Evolutionary conservation across 2,329 filamentous ascomycete species (phyloP), one percentile per base, ranked within the genome.

Genomic region (Alternaria arborescens): DNA sequence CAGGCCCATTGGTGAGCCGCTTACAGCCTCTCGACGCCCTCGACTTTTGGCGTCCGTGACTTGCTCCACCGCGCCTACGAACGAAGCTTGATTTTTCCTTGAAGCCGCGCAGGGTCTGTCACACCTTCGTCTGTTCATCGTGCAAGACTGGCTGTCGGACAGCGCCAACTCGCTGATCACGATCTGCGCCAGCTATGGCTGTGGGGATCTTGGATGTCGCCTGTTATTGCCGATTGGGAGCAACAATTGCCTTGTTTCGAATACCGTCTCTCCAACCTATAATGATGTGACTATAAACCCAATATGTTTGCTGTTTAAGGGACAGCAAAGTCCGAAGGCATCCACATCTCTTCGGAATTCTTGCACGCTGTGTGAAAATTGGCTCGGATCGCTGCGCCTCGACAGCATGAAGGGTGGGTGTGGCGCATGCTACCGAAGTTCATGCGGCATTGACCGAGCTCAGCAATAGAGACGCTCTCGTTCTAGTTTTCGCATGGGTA

Each of bases 1-100:
- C 16, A 42, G 61, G 41, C 64, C 69, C 55, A 77, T 77, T 77
- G 75, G 75, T 64, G 59, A 61, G 44, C 62, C 61, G 52, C 60
- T 43, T 46, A 32, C 42, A 12, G 42, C 42, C 43, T 46, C n/a
- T 46, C 43, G 43, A 41, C 14, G 48, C 48, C n/a, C n/a, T n/a
- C n/a, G n/a, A n/a, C n/a, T n/a, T n/a, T n/a, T n/a, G n/a, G 48
- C 22, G 34, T 52, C 48, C 48, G 8, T 16, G 5, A 26, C 34
- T n/a, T 26, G 16, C 34, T 52, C 48, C 48, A 52, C 48, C 16
- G 22, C 48, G 34, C 22, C 32, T 26, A n/a, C 0, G 18, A 8
- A 28, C n/a, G 3, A 52, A 38, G 34, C 48, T 52, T 52, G 5
- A 36, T 52, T 40, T 5, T n/a, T 24, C 18, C 32, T 18, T 24